A percentile compares a stretch with the other conserved stretches of the same genome.
phyloP scores from a whole-genome alignment of 371 early-diverging fungal genomes.

The Mucor piriformis region DNA sequence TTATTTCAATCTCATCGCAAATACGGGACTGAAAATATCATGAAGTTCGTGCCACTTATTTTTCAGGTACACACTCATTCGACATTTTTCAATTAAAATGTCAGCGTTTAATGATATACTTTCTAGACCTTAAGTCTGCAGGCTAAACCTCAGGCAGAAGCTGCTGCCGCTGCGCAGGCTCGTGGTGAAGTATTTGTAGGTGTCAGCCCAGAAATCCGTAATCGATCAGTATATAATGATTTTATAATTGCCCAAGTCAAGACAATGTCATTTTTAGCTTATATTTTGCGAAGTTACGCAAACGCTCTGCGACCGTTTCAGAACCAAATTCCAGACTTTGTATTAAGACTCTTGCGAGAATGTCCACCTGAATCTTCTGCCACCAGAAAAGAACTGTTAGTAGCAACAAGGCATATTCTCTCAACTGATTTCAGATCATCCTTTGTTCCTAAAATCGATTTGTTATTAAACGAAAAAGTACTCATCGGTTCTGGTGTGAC shows the following conservation, averaged over 20 bases:
- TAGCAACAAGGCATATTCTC: conserved; percentile 92
- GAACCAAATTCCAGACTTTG: conserved; percentile 85
- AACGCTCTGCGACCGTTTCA: conserved; percentile 72
- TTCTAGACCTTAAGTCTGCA: conserved; percentile 74
- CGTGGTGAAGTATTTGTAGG: conserved; percentile 79
- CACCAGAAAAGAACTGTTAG: conserved; percentile 93
- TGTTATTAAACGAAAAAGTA: conserved; percentile 88
- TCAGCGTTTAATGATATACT: neutral
- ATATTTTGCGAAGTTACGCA: conserved; percentile 84
- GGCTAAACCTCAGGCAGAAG: conserved; percentile 77
- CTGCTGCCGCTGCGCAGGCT: conserved; percentile 68
- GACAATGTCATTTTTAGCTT: conserved; percentile 97
- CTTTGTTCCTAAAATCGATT: conserved; percentile 88
- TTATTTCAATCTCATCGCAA: conserved; percentile 87
- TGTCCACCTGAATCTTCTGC: conserved; percentile 95
- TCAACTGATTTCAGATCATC: conserved; percentile 87
- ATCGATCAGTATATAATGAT: conserved; percentile 76
- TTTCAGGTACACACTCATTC: conserved; percentile 61
- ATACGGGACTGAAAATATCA: conserved; percentile 78
- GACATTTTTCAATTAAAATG: neutral
- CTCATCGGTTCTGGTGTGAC: conserved; percentile 93
- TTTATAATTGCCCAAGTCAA: conserved; percentile 91
- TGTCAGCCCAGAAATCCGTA: conserved; percentile 76
- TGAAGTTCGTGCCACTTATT: conserved; percentile 85
- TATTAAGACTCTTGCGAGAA: conserved; percentile 84